Conservation (phyloP, 768 basidiomycete species). For the Boletales sp. region DNA sequence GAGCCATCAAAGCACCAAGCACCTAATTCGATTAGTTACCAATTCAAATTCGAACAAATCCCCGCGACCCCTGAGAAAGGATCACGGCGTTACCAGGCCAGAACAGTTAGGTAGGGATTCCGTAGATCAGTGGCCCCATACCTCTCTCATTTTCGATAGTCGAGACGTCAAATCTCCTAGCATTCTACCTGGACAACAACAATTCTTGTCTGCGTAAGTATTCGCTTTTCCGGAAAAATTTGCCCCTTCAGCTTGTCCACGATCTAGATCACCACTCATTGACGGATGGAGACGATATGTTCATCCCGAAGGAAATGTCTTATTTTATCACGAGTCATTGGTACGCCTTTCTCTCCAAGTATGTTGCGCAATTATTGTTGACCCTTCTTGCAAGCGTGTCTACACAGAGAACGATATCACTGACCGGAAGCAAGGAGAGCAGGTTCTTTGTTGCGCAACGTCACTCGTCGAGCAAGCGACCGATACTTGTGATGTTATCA, state of each 20-base stretch:
- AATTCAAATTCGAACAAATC: neutral
- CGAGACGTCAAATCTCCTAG: neutral
- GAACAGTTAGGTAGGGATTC: constrained; percentile 1
- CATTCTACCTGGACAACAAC: constrained; percentile 8
- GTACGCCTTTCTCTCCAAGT: too few species aligned
- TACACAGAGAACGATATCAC: constrained; percentile 12
- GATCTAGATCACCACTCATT: neutral
- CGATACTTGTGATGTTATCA: neutral
- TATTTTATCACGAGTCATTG: neutral
- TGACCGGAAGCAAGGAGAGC: neutral
- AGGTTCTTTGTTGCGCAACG: constrained; percentile 3
- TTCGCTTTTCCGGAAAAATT: neutral
- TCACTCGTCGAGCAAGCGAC: constrained; percentile 7
- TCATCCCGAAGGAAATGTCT: neutral
- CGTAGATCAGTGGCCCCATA: too few species aligned
- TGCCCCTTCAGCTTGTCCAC: neutral
- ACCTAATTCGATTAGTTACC: neutral
- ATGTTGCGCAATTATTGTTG: too few species aligned
- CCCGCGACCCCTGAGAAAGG: constrained; percentile 8
- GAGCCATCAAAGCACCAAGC: neutral
- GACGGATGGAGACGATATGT: constrained; percentile 3
- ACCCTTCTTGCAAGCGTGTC: constrained; percentile 7
- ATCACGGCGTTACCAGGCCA: constrained; percentile 9
- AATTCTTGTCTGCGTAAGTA: constrained; percentile 8
- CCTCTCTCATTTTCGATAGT: neutral